Percentiles rank a stretch among this genome's conserved stretches.
These are phyloP conservation scores for Exserohilum rostratum DNA, from an alignment of 2,329 filamentous ascomycete genomes.

Conservation along the genomic window DNA sequence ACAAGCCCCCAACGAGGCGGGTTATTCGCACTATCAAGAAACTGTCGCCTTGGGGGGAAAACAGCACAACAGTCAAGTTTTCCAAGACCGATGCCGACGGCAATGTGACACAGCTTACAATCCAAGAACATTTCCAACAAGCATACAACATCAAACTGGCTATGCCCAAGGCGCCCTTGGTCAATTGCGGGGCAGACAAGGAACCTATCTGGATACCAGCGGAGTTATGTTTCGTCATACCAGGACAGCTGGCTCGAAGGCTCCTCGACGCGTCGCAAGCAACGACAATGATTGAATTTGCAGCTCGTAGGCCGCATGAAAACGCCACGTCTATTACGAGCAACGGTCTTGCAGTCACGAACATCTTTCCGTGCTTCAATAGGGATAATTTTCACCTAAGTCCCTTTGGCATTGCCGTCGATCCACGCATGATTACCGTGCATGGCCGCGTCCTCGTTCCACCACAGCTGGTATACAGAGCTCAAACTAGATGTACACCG, in stretches of 20 bases:
- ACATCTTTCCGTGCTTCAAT: constrained; percentile 28
- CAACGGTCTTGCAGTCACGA: constrained; percentile 34
- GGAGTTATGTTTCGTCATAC: constrained; percentile 40
- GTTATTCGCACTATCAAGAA: constrained; percentile 49
- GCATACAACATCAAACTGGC: constrained; percentile 30
- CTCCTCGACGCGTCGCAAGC: constrained; percentile 38
- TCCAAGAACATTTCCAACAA: constrained; percentile 29
- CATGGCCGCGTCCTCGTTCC: constrained; percentile 69
- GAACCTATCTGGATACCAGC: constrained; percentile 42
- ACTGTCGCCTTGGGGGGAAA: constrained; percentile 42
- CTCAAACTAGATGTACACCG: constrained; percentile 42
- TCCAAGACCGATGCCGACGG: constrained; percentile 17
- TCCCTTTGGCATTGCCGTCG: constrained; percentile 69
- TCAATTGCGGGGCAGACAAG: constrained; percentile 34
- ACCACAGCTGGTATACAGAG: constrained; percentile 66
- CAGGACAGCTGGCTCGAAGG: constrained; percentile 38
- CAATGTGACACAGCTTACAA: constrained; percentile 11
- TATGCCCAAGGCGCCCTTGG: constrained; percentile 29
- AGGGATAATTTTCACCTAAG: constrained; percentile 30
- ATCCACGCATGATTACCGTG: constrained; percentile 70
- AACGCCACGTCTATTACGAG: constrained; percentile 40
- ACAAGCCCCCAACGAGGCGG: constrained; percentile 29
- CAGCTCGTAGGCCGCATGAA: constrained; percentile 34
- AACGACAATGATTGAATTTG: constrained; percentile 40
- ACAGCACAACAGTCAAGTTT: constrained; percentile 41